These are phyloP conservation scores for Erythrobasidium hasegawianum DNA, from an alignment of 1,284 basidiomycete genomes.

Conservation along the genomic window DNA sequence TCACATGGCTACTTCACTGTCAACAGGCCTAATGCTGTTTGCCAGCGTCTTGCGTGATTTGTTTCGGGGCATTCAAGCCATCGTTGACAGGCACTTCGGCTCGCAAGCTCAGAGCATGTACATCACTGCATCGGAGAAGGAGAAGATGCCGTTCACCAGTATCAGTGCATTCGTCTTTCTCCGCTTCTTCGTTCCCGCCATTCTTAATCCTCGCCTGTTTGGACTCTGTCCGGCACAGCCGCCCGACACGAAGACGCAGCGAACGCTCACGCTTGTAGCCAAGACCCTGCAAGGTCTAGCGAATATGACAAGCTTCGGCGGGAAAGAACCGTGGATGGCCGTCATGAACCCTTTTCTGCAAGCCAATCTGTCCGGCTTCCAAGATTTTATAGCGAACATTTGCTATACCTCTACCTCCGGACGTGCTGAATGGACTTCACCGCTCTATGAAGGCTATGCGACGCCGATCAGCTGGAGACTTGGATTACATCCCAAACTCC, in stretches of 20 bases:
- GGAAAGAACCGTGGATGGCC: constrained; percentile 48
- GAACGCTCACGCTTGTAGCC: constrained; percentile 44
- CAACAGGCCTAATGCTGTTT: background rate
- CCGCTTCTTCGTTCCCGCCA: constrained; percentile 60
- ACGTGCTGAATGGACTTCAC: constrained; percentile 44
- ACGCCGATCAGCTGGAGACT: constrained; percentile 39
- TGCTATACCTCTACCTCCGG: constrained; percentile 33
- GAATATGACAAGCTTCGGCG: constrained; percentile 45
- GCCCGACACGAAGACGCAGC: constrained; percentile 41
- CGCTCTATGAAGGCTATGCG: constrained; percentile 40
- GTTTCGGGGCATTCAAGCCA: constrained; percentile 65
- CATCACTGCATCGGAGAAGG: constrained; percentile 45
- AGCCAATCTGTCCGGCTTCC: constrained; percentile 40
- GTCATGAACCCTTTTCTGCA: constrained; percentile 47
- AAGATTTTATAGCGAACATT: constrained; percentile 44
- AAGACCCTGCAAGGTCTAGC: constrained; percentile 45
- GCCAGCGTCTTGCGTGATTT: constrained; percentile 67
- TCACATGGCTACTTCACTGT: background rate
- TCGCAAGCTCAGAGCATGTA: constrained; percentile 48
- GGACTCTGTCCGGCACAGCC: constrained; percentile 37
- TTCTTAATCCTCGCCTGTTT: constrained; percentile 45
- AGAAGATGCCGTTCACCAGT: constrained; percentile 64
- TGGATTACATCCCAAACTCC: constrained; percentile 36
- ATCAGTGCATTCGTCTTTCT: constrained; percentile 81
- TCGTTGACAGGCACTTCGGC: constrained; percentile 61